Evolutionary conservation across 768 basidiomycete species (phyloP), one percentile per base, ranked within the genome.

Genomic region (Serendipita vermifera): DNA sequence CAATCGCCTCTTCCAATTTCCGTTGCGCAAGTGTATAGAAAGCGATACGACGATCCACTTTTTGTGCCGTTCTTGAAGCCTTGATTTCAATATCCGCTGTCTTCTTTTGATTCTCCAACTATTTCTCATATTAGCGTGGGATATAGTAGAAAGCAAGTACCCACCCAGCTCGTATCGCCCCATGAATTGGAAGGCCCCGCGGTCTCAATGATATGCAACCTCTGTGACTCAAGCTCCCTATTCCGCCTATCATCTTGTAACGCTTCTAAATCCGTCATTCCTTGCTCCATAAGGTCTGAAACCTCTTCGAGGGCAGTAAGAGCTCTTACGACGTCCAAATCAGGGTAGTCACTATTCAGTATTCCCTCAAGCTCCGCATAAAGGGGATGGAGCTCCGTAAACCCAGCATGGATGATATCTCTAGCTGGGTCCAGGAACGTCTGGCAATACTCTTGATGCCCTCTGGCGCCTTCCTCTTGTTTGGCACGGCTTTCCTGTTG

Each of bases 381-480:
- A 15, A 51, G 24, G n/a, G 46, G 46, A 51, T 51, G 46, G 7
- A 51, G 24, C 5, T 51, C 46, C 46, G 46, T 31, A 51, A 51
- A 51, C 29, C 22, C 46, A 20, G 5, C 7, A n/a, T 51, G 46
- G 22, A 51, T n/a, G 22, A 51, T 51, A 9, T 51, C 46, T 26
- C 46, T 15, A 7, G 46, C 46, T 5, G 46, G 46, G 22, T 51
- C 27, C 20, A 51, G 22, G 22, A 22, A 51, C 22, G 17, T 20
- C n/a, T 31, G 11, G n/a, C 46, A 51, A 26, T 51, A 51, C 20
- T 51, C 22, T 15, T 51, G 7, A 26, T 22, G 27, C 4, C 32
- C 22, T 15, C 29, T 29, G 24, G 22, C 22, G n/a, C 32, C 7
- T 9, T 9, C 32, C 7, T 29, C 22, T 9, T 51, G 46, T 51